phyloP scores from a whole-genome alignment of 1,284 basidiomycete species.

The Amylostereum areolatum region DNA sequence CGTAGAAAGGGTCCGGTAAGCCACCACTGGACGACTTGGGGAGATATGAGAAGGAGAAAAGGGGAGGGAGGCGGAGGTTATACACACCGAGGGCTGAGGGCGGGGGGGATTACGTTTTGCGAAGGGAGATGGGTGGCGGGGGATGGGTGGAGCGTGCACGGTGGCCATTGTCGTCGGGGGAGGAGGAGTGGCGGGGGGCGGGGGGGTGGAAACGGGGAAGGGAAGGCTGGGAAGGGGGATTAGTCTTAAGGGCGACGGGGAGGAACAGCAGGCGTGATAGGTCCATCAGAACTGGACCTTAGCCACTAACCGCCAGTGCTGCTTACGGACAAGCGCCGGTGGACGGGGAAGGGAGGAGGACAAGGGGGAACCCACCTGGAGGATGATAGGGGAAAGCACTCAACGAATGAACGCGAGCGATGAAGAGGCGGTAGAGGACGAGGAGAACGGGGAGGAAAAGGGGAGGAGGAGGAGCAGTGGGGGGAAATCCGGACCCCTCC shows the following conservation, averaged over 20 bases:
- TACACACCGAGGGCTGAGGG: not conserved
- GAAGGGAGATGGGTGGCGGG: not conserved
- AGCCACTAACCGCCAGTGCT: not conserved
- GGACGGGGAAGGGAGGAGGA: not conserved
- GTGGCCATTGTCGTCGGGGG: no score
- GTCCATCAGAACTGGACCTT: not conserved
- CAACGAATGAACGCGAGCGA: not conserved
- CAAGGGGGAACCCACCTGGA: not conserved
- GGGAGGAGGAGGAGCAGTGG: not conserved
- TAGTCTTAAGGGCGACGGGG: not conserved
- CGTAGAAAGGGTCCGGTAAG: not conserved
- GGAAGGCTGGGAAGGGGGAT: not conserved
- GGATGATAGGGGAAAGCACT: not conserved
- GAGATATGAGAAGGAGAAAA: not conserved
- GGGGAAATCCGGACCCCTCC: not conserved
- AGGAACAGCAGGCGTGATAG: not conserved
- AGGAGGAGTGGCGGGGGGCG: no score
- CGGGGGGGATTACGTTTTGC: not conserved
- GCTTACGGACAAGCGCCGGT: not conserved
- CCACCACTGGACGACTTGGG: not conserved
- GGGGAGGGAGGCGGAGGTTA: not conserved
- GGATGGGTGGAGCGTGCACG: not conserved
- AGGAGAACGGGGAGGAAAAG: not conserved
- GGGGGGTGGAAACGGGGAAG: no score
- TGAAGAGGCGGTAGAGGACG: not conserved